Base-by-base conservation (phyloP, 305 asterid species). In the Caryopteris hybrid region DNA sequence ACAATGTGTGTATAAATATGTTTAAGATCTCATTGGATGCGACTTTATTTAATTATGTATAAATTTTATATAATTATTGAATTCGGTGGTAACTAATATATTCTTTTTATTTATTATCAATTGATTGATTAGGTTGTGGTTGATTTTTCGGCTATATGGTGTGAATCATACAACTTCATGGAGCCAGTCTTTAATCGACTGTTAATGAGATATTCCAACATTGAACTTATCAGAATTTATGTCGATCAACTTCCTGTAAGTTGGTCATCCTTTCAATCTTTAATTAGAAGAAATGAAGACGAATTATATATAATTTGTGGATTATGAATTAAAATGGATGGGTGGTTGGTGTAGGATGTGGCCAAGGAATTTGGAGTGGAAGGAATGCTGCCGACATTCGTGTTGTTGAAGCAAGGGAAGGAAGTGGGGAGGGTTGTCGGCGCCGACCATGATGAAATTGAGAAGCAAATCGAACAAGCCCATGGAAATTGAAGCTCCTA, bases 351-450 rank as follows among this genome's bases (percentile, higher is more conserved):
- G 43, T 57, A 90, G 97, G 92, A 82, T 68, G 90, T 85, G 74
- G 82, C 96, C 0, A 70, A 74, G 53, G 88, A 84, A 83, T 86
- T 74, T 38, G 76, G 11, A 9, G 96, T 92, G 80, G 79, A 83
- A 81, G 96, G 91, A 6, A 92, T 89, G 96, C n/a, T n/a, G n/a
- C 98, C 96, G 1, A 86, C 98, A 36, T 92, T 92, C 69, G 43
- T 92, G 79, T 64, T 92, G 80, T 60, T 92, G 20, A 92, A 92
- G 86, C 96, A 87, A 78, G 98, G 96, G 23, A 92, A 87, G 74
- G 94, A 81, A 71, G 85, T 89, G 47, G 96, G 75, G 23, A 79
- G 90, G 74, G 87, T 92, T 50, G 61, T 87, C 17, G 96, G 98
- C 68, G 87, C 87, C 18, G 72, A 77, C 68, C 87, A 86, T 59